Evolutionary conservation across 176 grass and related monocot species (phyloP), one percentile per base, ranked within the genome.

Genomic region (Rhynchospora pubera): DNA sequence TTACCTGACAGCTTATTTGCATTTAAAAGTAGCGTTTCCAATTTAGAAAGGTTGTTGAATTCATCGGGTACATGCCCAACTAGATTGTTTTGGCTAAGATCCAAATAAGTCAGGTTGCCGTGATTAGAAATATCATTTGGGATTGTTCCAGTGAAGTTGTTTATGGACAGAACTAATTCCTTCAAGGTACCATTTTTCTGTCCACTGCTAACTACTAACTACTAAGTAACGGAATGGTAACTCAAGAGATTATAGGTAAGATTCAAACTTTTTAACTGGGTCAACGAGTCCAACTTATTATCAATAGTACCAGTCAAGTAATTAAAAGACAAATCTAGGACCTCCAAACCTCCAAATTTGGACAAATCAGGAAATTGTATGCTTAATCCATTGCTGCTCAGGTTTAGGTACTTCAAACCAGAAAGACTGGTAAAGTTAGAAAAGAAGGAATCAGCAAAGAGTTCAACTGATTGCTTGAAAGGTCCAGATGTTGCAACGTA

Each of bases 321-420:
- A 71, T 97, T 97, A 18, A 15, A 81, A 11, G 88, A 92, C 78
- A 97, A 82, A 85, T 97, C 92, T 80, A 97, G 85, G 45, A 85
- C 47, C 68, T 86, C 57, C 19, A 97, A 47, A 22, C 62, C 11
- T 4, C 2, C 2, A 64, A 94, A 97, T 47, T 4, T 0, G 1
- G 73, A 81, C 5, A 94, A 80, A 85, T 88, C 11, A 30, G 46
- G 5, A 9, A 92, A 59, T 28, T 0, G 5, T 0, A 2, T 9
- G 0, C 0, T 0, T 1, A 97, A 55, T 0, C 0, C 6, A 70
- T 87, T 94, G 61, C 14, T 73, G 78, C 92, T 94, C 2, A 94
- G 30, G 26, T 94, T 91, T 30, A 97, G 88, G 0, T 1, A 43
- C 9, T 32, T 62, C 67, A 97, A 57, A 1, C 57, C 57, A 0